Base-by-base conservation (phyloP, 2,329 filamentous ascomycete genomes). In the Fusarium paranaense region DNA sequence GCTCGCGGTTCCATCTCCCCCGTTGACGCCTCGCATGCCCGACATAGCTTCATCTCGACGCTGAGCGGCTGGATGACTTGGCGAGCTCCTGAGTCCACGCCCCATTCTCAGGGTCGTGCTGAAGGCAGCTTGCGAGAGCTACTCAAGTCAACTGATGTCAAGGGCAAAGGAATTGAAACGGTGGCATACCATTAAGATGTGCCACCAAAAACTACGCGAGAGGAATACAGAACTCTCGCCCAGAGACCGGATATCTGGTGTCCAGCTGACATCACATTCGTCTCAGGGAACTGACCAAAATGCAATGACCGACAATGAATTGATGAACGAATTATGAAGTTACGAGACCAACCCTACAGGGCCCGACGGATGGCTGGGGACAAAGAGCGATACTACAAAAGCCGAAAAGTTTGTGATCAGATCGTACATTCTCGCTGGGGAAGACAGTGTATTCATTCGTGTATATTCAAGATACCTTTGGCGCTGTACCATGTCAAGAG, bases 41-140 rank as follows among this genome's bases (percentile, higher is more conserved):
- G 78, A 62, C 78, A 77, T 32, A 70, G 80, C 25, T 73, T 85
- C 32, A 78, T 86, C 2, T 82, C 82, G 0, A 82, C 85, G 1
- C 80, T 88, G 54, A 81, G 83, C 33, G 80, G 82, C 25, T 88
- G 86, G 85, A 83, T 88, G 8, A 84, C 83, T 0, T 88, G 87
- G 86, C 82, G 74, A 61, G 67, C 83, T 20, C 20, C 69, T 7
- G 69, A 73, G 35, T 58, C 67, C 18, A 70, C 65, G 18, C 60
- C 72, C 42, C 74, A 79, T 75, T 75, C 80, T 50, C 76, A 80
- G 62, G 85, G 87, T 69, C 85, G 88, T 75, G 90, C 90, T 1
- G 89, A 90, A 78, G 88, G 88, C 2, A 90, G 86, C 63, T 81
- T 91, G 25, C 83, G 88, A 63, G 85, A 89, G 47, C 78, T 91